Evolutionary conservation across 352 stramenopile species (phyloP), one percentile per base, ranked within the genome.

Genomic region (Pythium apleroticum): DNA sequence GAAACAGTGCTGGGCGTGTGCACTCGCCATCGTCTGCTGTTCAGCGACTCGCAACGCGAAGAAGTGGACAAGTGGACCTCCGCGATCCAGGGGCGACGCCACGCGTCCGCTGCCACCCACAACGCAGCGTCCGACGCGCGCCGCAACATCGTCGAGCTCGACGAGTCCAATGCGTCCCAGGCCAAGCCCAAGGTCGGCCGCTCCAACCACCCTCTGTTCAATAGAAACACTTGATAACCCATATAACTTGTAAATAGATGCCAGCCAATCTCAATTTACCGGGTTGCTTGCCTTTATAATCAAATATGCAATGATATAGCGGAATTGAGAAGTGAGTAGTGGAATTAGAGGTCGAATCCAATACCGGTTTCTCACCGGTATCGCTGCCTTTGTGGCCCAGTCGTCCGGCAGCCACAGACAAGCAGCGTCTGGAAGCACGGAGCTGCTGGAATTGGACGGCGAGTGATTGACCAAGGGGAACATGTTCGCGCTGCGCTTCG

Each of bases 151-250:
- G 55, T 91, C 20, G 59, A 70, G 17, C 65, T 57, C 31, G 61
- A 66, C 41, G 46, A 50, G 33, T 57, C 54, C 11, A 70, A 72
- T 33, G 57, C 57, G 0, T 88, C 78, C 0, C 72, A 91, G 69
- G 79, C 85, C 66, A 78, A 73, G 27, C 56, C 74, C 62, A 88
- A 84, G 37, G 76, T 93, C 10, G 84, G 84, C 0, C 70, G 72
- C 46, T 75, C 71, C 37, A 91, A 91, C 61, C 84, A 93, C 49
- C 84, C 84, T n/a, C 74, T 93, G 9, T 90, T 90, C 60, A 93
- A 93, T 63, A 77, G 72, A 30, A 75, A 90, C 30, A 15, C 74
- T 7, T 84, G 64, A 61, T 11, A 45, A n/a, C 45, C 27, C 14
- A 39, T 31, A 68, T 39, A 3, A 31, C 24, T 17, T 9, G 22